A percentile compares a stretch with the other conserved stretches of the same genome.
phyloP scores from a whole-genome alignment of 2,329 filamentous ascomycete genomes.

The Daldinia eschscholtzii region DNA sequence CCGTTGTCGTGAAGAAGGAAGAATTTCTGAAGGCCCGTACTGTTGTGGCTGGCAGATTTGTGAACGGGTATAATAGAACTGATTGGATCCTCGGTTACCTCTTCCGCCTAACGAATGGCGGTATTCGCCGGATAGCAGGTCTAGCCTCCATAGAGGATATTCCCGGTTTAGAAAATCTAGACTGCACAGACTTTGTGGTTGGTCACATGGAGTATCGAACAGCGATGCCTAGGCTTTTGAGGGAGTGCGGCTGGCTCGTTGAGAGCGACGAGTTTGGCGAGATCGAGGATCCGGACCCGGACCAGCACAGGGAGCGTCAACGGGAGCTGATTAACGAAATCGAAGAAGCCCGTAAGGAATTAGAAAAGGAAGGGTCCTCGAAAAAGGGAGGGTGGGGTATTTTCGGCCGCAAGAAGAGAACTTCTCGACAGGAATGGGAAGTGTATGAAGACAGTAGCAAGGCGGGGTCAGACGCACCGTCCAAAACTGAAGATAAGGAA shows the following conservation, averaged over 20 bases:
- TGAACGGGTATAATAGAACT: constrained; percentile 93
- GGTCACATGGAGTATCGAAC: constrained; percentile 98
- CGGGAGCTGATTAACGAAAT: constrained; percentile 96
- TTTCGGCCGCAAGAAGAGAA: constrained; percentile 85
- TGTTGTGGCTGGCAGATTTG: constrained; percentile 91
- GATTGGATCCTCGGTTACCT: constrained; percentile 98
- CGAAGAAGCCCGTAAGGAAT: constrained; percentile 88
- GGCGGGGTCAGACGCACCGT: constrained; percentile 42
- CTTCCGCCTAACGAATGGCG: constrained; percentile 93
- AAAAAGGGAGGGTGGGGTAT: constrained; percentile 69
- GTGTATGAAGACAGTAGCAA: constrained; percentile 82
- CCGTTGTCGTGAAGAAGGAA: constrained; percentile 90
- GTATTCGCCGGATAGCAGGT: constrained; percentile 89
- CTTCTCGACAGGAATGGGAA: constrained; percentile 90
- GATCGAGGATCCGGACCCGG: constrained; percentile 96
- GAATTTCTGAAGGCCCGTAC: constrained; percentile 85
- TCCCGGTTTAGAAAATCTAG: constrained; percentile 88
- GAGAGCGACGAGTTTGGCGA: constrained; percentile 95
- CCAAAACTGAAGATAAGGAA: constrained; percentile 60
- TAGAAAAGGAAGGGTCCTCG: constrained; percentile 83
- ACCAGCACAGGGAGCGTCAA: constrained; percentile 88
- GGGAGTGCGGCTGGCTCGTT: constrained; percentile 90
- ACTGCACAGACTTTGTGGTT: constrained; percentile 85
- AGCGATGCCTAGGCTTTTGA: constrained; percentile 88
- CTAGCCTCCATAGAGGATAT: constrained; percentile 80